Evolutionary conservation across 441 rosid genomes (phyloP).

Genomic region (Caryocar brasiliense): DNA sequence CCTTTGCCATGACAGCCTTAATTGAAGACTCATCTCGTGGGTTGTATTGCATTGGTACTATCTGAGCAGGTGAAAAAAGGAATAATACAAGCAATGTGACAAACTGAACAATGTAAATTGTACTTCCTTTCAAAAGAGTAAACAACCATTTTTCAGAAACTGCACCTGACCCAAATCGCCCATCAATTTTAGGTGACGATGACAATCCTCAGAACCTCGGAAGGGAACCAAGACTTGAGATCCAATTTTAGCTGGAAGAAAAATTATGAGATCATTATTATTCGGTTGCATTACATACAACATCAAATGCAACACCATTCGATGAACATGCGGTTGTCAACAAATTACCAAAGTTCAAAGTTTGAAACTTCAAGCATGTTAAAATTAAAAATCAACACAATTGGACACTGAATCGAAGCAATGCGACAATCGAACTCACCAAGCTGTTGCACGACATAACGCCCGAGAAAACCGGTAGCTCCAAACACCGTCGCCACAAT

Average conservation of each 20-base stretch:
- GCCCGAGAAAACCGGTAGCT: constrained; percentile 96
- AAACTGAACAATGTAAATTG: not conserved
- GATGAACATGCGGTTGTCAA: not conserved
- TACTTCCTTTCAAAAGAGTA: not conserved
- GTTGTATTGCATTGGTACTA: constrained; percentile 85
- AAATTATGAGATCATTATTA: constrained; percentile 2
- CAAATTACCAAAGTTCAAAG: not conserved
- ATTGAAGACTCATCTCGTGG: constrained; percentile 86
- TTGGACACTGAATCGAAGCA: not conserved
- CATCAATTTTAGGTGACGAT: constrained; percentile 96
- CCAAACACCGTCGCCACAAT: constrained; percentile 94
- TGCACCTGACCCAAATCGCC: constrained; percentile 98
- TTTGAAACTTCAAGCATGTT: not conserved
- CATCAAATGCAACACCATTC: not conserved
- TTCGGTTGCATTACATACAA: not conserved
- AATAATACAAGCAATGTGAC: not conserved
- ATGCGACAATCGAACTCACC: constrained; percentile 41
- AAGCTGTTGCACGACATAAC: constrained; percentile 95
- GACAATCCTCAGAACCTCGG: constrained; percentile 85
- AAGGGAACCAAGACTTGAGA: constrained; percentile 97
- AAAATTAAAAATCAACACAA: not conserved
- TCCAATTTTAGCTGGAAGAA: constrained; percentile 82
- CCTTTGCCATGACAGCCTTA: constrained; percentile 98
- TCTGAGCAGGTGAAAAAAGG: constrained; percentile 34
- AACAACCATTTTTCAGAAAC: not conserved